phyloP scores from a whole-genome alignment of 768 basidiomycete species.

The Clavulina sp. region DNA sequence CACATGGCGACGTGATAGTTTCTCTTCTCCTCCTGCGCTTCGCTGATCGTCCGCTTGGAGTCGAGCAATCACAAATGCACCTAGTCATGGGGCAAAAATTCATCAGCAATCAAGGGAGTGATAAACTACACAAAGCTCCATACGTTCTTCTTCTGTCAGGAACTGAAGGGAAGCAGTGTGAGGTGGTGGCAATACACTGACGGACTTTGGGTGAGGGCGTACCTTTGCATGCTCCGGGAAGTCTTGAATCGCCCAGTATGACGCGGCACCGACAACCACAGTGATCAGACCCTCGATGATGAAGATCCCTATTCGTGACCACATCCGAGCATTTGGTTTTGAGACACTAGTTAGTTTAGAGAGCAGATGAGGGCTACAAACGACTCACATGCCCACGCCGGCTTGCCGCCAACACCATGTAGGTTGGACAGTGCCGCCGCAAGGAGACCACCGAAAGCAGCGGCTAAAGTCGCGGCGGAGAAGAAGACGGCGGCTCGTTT shows the following conservation, averaged over 20 bases:
- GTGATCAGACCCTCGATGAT: constrained; percentile 61
- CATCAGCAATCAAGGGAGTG: no score
- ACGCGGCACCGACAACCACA: constrained; percentile 35
- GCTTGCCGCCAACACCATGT: constrained; percentile 26
- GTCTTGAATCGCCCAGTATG: constrained; percentile 61
- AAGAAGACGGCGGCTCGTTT: constrained; percentile 55
- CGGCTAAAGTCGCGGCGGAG: constrained; percentile 61
- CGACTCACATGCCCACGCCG: not conserved
- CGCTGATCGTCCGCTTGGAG: constrained; percentile 47
- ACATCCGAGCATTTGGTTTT: not conserved
- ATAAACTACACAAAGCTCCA: no score
- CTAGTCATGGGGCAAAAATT: no score
- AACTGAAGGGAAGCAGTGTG: constrained; percentile 30
- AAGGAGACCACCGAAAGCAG: constrained; percentile 60
- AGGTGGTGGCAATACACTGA: no score
- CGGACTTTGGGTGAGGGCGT: not conserved
- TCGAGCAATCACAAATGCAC: constrained; percentile 43
- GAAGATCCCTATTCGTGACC: constrained; percentile 1
- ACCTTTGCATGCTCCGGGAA: constrained; percentile 35
- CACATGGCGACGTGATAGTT: constrained; percentile 29
- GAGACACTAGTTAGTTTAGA: not conserved
- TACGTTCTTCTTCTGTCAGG: constrained; percentile 45
- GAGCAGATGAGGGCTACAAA: not conserved
- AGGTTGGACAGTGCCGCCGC: constrained; percentile 36
- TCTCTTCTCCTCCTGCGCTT: constrained; percentile 42